Conservation (phyloP, 331 rosid genomes). For the Acacia concinna region DNA sequence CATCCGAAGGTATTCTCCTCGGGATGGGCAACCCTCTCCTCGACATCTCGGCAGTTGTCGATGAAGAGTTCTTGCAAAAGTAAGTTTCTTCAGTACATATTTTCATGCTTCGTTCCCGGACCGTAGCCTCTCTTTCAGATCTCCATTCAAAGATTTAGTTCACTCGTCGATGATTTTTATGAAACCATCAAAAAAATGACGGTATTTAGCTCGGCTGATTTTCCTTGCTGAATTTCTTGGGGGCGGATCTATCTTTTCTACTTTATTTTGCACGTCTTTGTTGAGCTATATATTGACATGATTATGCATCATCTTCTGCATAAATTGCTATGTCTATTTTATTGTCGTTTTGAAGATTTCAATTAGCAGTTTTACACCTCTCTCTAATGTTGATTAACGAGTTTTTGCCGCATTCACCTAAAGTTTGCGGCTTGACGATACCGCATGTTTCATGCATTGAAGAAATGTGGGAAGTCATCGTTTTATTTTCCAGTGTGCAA, state of each 20-base stretch:
- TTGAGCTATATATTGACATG: neutral
- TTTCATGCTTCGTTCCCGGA: neutral
- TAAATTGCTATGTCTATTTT: neutral
- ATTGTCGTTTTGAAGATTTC: neutral
- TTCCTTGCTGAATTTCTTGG: neutral
- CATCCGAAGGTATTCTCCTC: slow-evolving; percentile 61
- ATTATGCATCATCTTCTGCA: neutral
- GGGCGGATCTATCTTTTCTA: slow-evolving; percentile 1
- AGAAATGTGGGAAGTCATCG: neutral
- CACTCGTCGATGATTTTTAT: neutral
- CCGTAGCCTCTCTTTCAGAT: neutral
- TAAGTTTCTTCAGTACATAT: slow-evolving; percentile 10
- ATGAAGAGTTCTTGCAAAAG: slow-evolving; percentile 66
- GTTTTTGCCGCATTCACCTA: neutral
- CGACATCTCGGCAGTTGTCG: slow-evolving; percentile 85
- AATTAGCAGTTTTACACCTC: neutral
- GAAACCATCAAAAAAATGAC: neutral
- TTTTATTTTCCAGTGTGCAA: too few species aligned
- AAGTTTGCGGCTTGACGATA: neutral
- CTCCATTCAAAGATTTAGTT: neutral
- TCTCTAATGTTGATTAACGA: neutral
- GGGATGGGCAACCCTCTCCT: slow-evolving; percentile 98
- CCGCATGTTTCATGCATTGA: neutral
- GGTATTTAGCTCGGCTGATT: neutral
- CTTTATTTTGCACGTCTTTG: neutral